These are phyloP conservation scores for Hortaea werneckii DNA, from an alignment of 2,329 filamentous ascomycete species.

Conservation along the genomic window DNA sequence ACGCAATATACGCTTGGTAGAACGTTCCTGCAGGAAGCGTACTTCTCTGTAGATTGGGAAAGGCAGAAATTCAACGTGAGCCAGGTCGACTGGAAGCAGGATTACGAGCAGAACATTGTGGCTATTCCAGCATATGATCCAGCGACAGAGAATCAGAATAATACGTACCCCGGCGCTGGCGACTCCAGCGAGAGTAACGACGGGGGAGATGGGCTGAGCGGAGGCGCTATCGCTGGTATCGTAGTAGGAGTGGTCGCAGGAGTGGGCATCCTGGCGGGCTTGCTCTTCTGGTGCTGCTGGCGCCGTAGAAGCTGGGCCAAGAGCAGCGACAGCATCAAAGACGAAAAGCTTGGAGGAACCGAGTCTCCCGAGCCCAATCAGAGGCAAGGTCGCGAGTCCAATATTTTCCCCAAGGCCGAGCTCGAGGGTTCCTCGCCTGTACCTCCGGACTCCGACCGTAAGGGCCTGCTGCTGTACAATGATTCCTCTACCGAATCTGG, in stretches of 20 bases:
- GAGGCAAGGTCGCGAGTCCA: slow-evolving; percentile 7
- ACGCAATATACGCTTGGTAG: slow-evolving; percentile 54
- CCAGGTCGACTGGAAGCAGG: slow-evolving; percentile 24
- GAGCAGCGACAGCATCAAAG: slow-evolving; percentile 2
- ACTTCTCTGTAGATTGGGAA: slow-evolving; percentile 41
- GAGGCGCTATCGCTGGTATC: slow-evolving; percentile 35
- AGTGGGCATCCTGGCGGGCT: slow-evolving; percentile 18
- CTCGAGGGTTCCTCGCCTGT: slow-evolving; percentile 23
- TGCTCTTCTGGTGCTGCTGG: slow-evolving; percentile 25
- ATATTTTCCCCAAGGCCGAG: slow-evolving; percentile 38
- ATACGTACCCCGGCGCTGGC: background rate
- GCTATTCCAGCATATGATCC: slow-evolving; percentile 11
- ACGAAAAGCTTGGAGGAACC: background rate
- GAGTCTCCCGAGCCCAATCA: background rate
- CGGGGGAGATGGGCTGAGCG: slow-evolving; percentile 12
- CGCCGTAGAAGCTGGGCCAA: slow-evolving; percentile 5
- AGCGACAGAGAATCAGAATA: background rate
- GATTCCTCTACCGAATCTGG: slow-evolving; percentile 4
- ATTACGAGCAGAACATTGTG: slow-evolving; percentile 16
- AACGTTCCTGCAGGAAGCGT: slow-evolving; percentile 60
- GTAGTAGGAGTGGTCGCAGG: slow-evolving; percentile 31
- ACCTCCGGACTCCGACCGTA: slow-evolving; percentile 7
- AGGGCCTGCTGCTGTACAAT: slow-evolving; percentile 12
- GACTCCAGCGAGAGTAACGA: slow-evolving; percentile 2
- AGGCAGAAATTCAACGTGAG: slow-evolving; percentile 37